Evolutionary conservation across 306 rosid genomes (phyloP).

Genomic region (Fragaria vesca): DNA sequence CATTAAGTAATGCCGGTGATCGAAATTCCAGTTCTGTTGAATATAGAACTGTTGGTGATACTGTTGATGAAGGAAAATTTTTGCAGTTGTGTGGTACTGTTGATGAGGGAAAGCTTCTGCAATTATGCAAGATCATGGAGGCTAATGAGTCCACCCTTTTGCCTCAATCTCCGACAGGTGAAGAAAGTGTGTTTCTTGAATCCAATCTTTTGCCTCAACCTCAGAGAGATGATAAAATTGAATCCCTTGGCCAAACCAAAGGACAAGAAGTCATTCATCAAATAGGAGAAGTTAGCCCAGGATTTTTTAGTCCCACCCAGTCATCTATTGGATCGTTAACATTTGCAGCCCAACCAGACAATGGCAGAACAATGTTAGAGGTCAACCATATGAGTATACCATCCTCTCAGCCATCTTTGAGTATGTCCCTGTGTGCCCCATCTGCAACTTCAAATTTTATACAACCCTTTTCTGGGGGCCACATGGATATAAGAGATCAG

Average conservation of each 20-base stretch:
- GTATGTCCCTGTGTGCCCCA: slow-evolving; percentile 69
- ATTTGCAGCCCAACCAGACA: slow-evolving; percentile 48
- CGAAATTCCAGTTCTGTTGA: slow-evolving; percentile 44
- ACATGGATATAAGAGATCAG: slow-evolving; percentile 56
- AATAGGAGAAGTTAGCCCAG: slow-evolving; percentile 44
- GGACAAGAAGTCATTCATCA: slow-evolving; percentile 41
- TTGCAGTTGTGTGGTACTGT: slow-evolving; percentile 55
- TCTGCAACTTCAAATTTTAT: slow-evolving; percentile 43
- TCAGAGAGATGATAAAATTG: slow-evolving; percentile 43
- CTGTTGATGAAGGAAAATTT: slow-evolving; percentile 71
- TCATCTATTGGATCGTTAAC: slow-evolving; percentile 53
- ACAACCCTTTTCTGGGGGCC: slow-evolving; percentile 48
- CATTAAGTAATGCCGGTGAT: slow-evolving; percentile 43
- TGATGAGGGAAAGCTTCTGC: slow-evolving; percentile 82
- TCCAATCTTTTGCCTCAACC: slow-evolving; percentile 44
- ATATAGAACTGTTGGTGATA: slow-evolving; percentile 36
- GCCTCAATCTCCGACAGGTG: slow-evolving; percentile 53
- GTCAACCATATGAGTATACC: slow-evolving; percentile 47
- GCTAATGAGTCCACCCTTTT: slow-evolving; percentile 56
- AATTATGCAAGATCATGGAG: slow-evolving; percentile 77
- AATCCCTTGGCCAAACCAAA: slow-evolving; percentile 40
- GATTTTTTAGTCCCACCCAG: slow-evolving; percentile 47
- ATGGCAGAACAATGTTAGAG: slow-evolving; percentile 49
- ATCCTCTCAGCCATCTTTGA: slow-evolving; percentile 60
- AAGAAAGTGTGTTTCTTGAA: slow-evolving; percentile 35